These are phyloP conservation scores for Cylindrotheca closterium DNA, from an alignment of 108 stramenopile species.

Conservation along the genomic window DNA sequence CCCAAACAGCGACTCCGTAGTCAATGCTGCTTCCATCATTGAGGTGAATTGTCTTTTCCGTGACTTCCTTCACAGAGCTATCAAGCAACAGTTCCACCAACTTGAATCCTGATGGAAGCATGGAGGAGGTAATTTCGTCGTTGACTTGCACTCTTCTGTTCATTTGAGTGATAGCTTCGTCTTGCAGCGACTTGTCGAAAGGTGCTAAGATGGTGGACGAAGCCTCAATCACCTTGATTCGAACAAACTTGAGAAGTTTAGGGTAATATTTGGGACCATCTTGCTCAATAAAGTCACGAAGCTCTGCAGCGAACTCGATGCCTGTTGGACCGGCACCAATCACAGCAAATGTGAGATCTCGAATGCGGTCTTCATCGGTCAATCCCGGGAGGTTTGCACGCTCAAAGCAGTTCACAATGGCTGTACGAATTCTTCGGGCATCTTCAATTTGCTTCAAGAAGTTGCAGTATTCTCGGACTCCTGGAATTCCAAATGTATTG, in stretches of 20 bases:
- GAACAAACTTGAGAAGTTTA: constrained; percentile 72
- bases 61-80: constrained; percentile 89
- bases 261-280: constrained; percentile 92
- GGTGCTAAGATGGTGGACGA: constrained; percentile 77
- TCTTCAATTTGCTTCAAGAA: constrained; percentile 91
- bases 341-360: constrained; percentile 84
- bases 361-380: constrained; percentile 60
- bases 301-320: constrained; percentile 91
- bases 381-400: constrained; percentile 87
- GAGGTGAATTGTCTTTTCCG: constrained; percentile 63
- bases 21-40: constrained; percentile 70
- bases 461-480: constrained; percentile 90
- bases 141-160: constrained; percentile 50
- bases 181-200: constrained; percentile 87
- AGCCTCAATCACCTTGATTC: constrained; percentile 95
- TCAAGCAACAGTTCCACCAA: constrained; percentile 83
- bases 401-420: constrained; percentile 94
- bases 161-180: constrained; percentile 79
- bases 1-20: constrained; percentile 94
- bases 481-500: constrained; percentile 93
- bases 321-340: constrained; percentile 97
- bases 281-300: constrained; percentile 91
- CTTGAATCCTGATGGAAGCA: constrained; percentile 55
- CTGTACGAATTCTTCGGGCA: constrained; percentile 76
- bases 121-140: constrained; percentile 40